Base-by-base conservation (phyloP, 1,139 yeast species). In the Saccharomyces hybrid region DNA sequence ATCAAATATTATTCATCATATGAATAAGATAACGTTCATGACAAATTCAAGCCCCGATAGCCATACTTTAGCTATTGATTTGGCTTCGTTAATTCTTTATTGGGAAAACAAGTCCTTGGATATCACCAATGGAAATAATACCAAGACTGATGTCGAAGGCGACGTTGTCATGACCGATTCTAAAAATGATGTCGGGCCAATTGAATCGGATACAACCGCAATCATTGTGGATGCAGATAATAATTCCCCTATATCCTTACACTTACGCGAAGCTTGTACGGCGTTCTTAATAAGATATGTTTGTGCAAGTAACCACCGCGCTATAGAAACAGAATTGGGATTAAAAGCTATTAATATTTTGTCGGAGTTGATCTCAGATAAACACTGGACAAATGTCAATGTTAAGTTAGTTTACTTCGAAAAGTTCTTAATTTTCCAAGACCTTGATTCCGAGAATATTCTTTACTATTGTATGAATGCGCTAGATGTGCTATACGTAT, bases 221-320 rank as follows among this genome's bases (percentile, higher is more conserved):
- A 14, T 14, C 16, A 56, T 49, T 30, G 57, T 52, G 30, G 62
- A 57, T 31, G 26, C 59, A 3, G 49, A 48, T 23, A 58, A 51
- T 5, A 57, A 56, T 6, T 55, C 49, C 5, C 68, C 76, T 2
- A 83, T 90, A 52, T 95, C 97, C 1, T 79, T 86, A 59, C 82
- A 86, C 25, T 91, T 88, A 66, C 77, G 95, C 49, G 98, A 91
- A 69, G 89, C 97, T 0, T 89, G 95, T 68, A 84, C 90, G n/a
- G 90, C 96, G 0, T 91, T 88, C 68, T 76, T 95, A 64, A 87
- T 93, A 50, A 77, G 98, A 54, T 90, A 88, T 63, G 86, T 91
- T 42, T 91, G 98, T 70, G 84, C 90, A 50, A 84, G 91, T 55
- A 90, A 90, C 3, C 91, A 87, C 57, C 78, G 95, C 60, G 93